These are phyloP conservation scores for Rhizoclosmatium globosum DNA, from an alignment of 192 early-diverging fungal species.

Conservation along the genomic window DNA sequence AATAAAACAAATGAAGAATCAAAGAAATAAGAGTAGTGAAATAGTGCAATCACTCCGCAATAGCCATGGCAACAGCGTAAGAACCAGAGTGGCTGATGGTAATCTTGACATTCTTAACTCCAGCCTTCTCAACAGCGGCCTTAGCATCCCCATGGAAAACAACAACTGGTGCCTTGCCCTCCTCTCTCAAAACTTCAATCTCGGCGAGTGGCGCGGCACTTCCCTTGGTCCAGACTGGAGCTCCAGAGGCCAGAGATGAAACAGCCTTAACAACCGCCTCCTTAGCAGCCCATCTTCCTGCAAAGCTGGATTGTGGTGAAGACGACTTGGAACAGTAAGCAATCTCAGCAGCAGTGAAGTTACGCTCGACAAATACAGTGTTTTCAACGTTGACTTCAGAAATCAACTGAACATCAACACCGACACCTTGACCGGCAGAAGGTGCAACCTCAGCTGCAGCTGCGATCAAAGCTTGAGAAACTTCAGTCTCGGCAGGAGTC, in stretches of 20 bases:
- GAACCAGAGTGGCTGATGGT: conserved; percentile 92
- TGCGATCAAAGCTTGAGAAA: conserved; percentile 59
- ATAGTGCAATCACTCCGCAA: conserved; percentile 31
- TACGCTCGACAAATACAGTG: conserved; percentile 87
- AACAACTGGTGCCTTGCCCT: conserved; percentile 82
- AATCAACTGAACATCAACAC: conserved; percentile 89
- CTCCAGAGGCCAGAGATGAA: conserved; percentile 60
- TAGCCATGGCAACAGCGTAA: conserved; percentile 91
- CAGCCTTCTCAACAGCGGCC: conserved; percentile 71
- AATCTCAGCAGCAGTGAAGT: conserved; percentile 86
- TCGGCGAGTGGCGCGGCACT: conserved; percentile 87
- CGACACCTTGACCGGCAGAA: conserved; percentile 39
- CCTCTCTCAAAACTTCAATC: conserved; percentile 80
- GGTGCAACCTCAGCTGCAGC: conserved; percentile 53
- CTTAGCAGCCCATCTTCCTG: conserved; percentile 96
- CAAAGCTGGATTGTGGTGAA: conserved; percentile 83
- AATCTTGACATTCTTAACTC: conserved; percentile 80
- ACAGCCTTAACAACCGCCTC: conserved; percentile 96
- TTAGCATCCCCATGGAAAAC: conserved; percentile 85
- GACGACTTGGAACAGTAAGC: conserved; percentile 77
- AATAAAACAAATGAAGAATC: too few relatives aligned
- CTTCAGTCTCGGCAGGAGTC: conserved; percentile 59
- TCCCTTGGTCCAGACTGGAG: conserved; percentile 77
- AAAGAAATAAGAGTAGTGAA: too few relatives aligned
- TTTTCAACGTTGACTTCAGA: conserved; percentile 83